phyloP scores from a whole-genome alignment of 257 asterid genomes.

The Penstemon davidsonii region DNA sequence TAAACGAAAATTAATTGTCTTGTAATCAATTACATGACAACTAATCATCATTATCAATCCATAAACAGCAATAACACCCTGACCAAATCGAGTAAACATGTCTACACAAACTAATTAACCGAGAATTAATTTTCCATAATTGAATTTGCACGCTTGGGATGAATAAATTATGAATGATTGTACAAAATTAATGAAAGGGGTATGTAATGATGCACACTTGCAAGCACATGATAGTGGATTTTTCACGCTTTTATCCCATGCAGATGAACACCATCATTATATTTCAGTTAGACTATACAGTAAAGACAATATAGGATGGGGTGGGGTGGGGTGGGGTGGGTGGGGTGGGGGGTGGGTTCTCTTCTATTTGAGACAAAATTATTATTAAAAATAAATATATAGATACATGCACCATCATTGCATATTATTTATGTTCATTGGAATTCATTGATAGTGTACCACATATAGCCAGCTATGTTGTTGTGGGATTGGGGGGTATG shows the following conservation, averaged over 20 bases:
- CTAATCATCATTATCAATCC: too few species aligned
- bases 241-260: slow-evolving; percentile 44
- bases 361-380: slow-evolving; percentile 30
- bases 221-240: slow-evolving; percentile 30
- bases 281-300: slow-evolving; percentile 1
- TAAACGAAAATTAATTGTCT: too few species aligned
- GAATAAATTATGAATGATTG: background rate
- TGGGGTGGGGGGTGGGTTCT: background rate
- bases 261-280: slow-evolving; percentile 42
- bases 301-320: background rate
- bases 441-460: slow-evolving; percentile 21
- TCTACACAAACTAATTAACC: too few species aligned
- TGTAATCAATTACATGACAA: too few species aligned
- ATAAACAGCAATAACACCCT: too few species aligned
- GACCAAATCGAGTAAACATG: too few species aligned
- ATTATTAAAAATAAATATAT: slow-evolving; percentile 4
- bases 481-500: background rate
- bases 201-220: slow-evolving; percentile 5
- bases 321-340: background rate
- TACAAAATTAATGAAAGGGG: background rate
- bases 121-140: too few species aligned
- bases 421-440: slow-evolving; percentile 17
- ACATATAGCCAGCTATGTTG: slow-evolving; percentile 12
- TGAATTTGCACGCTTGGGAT: slow-evolving; percentile 7
- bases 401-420: background rate